A percentile compares a stretch with the other conserved stretches of the same genome.
These are phyloP conservation scores for Kandelia obovata DNA, from an alignment of 345 rosid genomes.

Conservation along the genomic window DNA sequence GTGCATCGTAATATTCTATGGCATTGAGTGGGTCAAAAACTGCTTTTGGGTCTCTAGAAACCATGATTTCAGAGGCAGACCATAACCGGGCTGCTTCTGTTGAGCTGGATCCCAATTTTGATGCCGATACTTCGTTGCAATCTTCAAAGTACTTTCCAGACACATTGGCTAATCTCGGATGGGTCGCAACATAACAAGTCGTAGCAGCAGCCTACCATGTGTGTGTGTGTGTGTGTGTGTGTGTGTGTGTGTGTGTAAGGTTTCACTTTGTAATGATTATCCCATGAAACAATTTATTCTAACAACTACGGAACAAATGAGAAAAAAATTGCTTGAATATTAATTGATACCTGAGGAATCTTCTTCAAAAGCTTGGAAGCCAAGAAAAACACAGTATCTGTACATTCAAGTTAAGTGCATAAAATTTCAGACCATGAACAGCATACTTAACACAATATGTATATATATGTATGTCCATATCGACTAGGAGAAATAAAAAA, in stretches of 20 bases:
- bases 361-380: conserved; percentile 82
- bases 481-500: too few species aligned
- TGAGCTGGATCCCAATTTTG: conserved; percentile 65
- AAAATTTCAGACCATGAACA: neutral
- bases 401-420: neutral
- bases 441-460: too few species aligned
- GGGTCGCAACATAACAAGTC: conserved; percentile 75
- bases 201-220: conserved; percentile 78
- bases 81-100: conserved; percentile 71
- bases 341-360: conserved; percentile 66
- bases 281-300: neutral
- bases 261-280: neutral
- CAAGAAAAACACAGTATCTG: conserved; percentile 80
- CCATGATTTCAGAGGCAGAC: conserved; percentile 75
- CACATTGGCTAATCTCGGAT: conserved; percentile 53
- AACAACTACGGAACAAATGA: neutral
- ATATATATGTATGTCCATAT: too few species aligned
- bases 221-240: fast-evolving
- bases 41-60: conserved; percentile 53
- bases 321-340: neutral
- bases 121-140: conserved; percentile 74
- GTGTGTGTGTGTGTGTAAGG: too few species aligned
- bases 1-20: conserved; percentile 9
- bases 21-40: conserved; percentile 39
- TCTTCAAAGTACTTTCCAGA: conserved; percentile 83